Base-by-base conservation (phyloP, 805 yeast genomes). In the Candida takata region DNA sequence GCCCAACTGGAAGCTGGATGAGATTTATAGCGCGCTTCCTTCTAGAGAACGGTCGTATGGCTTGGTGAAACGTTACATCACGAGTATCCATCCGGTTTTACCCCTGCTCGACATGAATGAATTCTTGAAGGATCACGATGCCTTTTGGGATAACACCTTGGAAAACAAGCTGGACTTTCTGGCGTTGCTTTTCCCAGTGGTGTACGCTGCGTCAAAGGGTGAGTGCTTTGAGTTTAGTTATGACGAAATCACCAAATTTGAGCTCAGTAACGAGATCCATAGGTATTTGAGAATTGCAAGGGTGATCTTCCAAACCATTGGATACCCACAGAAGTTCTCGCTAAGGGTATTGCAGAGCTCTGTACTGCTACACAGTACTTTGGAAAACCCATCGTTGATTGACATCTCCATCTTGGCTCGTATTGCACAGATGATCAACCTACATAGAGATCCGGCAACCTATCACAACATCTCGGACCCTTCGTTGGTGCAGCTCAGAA, bases 381-480 rank as follows among this genome's bases (percentile, higher is more conserved):
- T 72, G 20, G 81, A 74, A 28, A 74, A 71, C 44, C 80, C 71
- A 24, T 72, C 73, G 27, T 65, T 72, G 19, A 69, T 70, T 64
- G 77, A 65, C 36, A 69, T 74, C 64, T 70, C 79, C 1, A 69
- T 67, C 20, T 65, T 76, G 30, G 72, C 74, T 3, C 52, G 81
- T 29, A 70, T 72, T 41, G 77, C 79, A 1, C 77, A 76, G 45
- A 60, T 70, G 29, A 57, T 74, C 23, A 74, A 74, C 35, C 51
- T 77, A 24, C 76, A 77, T 45, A 69, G 77, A 49, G 84, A 77
- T 47, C 83, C 83, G 4, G 61, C 70, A n/a, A 56, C 65, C 1
- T 66, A 70, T 30, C 70, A 76, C 40, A 65, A 69, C 27, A 63
- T 74, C 25, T 60, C 65, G 3, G 72, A 74, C 42, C 58, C 64